A percentile compares a stretch with the other conserved stretches of the same genome.
phyloP scores from a whole-genome alignment of 2,329 filamentous ascomycete species.

The Taxawa tesnikishii region DNA sequence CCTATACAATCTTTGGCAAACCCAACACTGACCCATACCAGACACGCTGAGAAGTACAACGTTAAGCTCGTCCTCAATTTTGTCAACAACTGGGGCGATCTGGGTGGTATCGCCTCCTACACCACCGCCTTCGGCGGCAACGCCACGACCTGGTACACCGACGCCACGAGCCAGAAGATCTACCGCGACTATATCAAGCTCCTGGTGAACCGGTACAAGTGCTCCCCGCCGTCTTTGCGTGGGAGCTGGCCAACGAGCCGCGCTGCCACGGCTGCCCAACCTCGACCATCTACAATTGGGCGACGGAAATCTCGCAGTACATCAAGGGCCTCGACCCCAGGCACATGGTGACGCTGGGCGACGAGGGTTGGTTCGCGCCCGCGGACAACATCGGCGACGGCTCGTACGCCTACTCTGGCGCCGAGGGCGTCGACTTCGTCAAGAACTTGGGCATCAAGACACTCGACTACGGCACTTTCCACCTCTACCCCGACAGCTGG shows the following conservation, averaged over 20 bases:
- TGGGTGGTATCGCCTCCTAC: constrained; percentile 51
- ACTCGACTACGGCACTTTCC: constrained; percentile 13
- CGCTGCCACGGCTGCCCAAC: constrained; percentile 49
- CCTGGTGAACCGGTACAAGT: constrained; percentile 47
- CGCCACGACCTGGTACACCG: constrained; percentile 46
- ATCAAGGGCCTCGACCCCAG: constrained; percentile 50
- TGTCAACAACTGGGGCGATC: constrained; percentile 60
- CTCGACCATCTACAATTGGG: constrained; percentile 48
- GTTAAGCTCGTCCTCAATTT: constrained; percentile 55
- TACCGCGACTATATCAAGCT: constrained; percentile 51
- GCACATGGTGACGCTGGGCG: constrained; percentile 52
- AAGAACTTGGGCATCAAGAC: constrained; percentile 9
- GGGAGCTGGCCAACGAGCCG: constrained; percentile 58
- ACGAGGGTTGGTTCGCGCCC: constrained; percentile 39
- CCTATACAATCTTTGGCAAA: no score
- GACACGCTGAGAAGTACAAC: constrained; percentile 45
- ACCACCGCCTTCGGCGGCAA: constrained; percentile 39
- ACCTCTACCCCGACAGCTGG: constrained; percentile 11
- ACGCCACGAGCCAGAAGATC: constrained; percentile 31
- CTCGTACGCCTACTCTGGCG: constrained; percentile 12
- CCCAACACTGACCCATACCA: no score
- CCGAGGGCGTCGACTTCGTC: constrained; percentile 11
- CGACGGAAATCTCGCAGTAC: constrained; percentile 42
- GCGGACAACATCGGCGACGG: constrained; percentile 19
- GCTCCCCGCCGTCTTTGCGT: constrained; percentile 49